A percentile compares a stretch with the other conserved stretches of the same genome.
These are phyloP conservation scores for Parathielavia appendiculata DNA, from an alignment of 495 filamentous ascomycete species.

Conservation along the genomic window DNA sequence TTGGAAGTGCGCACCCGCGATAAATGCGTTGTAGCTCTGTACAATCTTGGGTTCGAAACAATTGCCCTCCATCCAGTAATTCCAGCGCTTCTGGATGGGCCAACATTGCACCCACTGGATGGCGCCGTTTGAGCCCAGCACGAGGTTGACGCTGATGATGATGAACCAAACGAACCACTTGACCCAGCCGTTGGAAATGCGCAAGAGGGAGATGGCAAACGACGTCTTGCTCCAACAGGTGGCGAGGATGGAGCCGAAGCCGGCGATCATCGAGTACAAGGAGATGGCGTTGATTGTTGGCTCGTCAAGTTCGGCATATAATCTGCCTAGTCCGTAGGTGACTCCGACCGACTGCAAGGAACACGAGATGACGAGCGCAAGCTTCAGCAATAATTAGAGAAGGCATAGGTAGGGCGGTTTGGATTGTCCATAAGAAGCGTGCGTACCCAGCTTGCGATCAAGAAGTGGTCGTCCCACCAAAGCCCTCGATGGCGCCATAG, in stretches of 20 bases:
- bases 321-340: slow-evolving; percentile 24
- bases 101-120: slow-evolving; percentile 25
- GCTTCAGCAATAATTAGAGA: not conserved
- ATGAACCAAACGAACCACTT: slow-evolving; percentile 20
- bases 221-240: slow-evolving; percentile 21
- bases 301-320: not conserved
- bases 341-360: slow-evolving; percentile 12
- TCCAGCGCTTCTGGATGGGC: slow-evolving; percentile 9
- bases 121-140: slow-evolving; percentile 14
- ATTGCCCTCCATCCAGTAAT: slow-evolving; percentile 2
- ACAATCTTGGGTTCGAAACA: not conserved
- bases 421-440: too few species aligned
- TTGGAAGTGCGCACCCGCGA: slow-evolving; percentile 4
- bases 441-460: slow-evolving; percentile 27
- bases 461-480: slow-evolving; percentile 32
- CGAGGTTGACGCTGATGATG: slow-evolving; percentile 27
- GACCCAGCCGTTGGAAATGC: slow-evolving; percentile 6
- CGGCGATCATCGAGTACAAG: slow-evolving; percentile 4
- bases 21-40: slow-evolving; percentile 11
- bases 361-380: slow-evolving; percentile 3
- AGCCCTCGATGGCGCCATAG: slow-evolving; percentile 17
- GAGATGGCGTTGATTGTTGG: not conserved
- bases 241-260: slow-evolving; percentile 15
- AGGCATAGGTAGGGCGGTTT: too few species aligned
- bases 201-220: slow-evolving; percentile 14